Conservation (phyloP, 139 green algal genomes). For the Picochlorum sp. region DNA sequence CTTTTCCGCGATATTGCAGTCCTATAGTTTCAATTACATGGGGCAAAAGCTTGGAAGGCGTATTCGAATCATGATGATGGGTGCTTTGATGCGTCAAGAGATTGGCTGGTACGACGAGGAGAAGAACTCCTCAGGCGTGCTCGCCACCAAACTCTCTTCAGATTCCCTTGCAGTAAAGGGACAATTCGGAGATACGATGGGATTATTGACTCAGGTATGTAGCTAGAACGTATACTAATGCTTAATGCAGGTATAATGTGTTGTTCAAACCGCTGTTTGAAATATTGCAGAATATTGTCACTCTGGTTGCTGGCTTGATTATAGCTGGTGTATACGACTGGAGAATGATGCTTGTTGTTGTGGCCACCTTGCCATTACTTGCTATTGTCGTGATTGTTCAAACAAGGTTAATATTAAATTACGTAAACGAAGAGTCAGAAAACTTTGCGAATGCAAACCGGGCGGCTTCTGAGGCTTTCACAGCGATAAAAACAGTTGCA, state of each 20-base stretch:
- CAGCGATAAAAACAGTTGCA: slow-evolving; percentile 49
- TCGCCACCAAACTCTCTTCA: slow-evolving; percentile 43
- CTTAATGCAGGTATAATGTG: background rate
- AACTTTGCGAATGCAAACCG: slow-evolving; percentile 56
- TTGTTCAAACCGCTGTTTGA: background rate
- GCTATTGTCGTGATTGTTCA: slow-evolving; percentile 24
- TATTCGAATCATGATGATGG: slow-evolving; percentile 48
- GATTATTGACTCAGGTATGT: slow-evolving; percentile 10
- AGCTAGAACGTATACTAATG: background rate
- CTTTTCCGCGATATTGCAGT: slow-evolving; percentile 18
- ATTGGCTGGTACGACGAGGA: slow-evolving; percentile 39
- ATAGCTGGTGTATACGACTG: slow-evolving; percentile 59
- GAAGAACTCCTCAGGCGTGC: slow-evolving; percentile 44
- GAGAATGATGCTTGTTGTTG: slow-evolving; percentile 71
- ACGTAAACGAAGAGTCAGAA: slow-evolving; percentile 18
- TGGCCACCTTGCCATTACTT: slow-evolving; percentile 54
- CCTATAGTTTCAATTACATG: slow-evolving; percentile 37
- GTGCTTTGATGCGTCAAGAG: slow-evolving; percentile 49
- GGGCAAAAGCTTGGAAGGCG: slow-evolving; percentile 43
- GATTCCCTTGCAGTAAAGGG: slow-evolving; percentile 43
- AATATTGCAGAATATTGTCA: slow-evolving; percentile 34
- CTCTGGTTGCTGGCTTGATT: slow-evolving; percentile 30
- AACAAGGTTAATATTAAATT: slow-evolving; percentile 37
- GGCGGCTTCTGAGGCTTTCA: slow-evolving; percentile 54
- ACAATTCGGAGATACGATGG: slow-evolving; percentile 30